Evolutionary conservation across 495 filamentous ascomycete species (phyloP), one percentile per base, ranked within the genome.

Genomic region (Cercophora sp.): DNA sequence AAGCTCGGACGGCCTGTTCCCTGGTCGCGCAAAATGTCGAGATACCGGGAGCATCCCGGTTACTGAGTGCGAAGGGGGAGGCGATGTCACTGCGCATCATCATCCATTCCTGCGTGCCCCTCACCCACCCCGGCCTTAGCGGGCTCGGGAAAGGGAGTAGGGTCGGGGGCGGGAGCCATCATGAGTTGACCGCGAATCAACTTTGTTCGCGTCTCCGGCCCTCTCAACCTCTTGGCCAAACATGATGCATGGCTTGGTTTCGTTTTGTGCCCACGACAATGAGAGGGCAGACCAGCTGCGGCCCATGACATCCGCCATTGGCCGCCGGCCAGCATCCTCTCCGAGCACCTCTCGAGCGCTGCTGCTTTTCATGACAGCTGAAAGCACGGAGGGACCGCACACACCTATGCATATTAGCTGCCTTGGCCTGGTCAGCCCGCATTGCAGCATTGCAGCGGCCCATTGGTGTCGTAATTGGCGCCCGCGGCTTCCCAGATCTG

Each of bases 81-180:
- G 26, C 51, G 20, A 41, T 25, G 51, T 47, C 32, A 40, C 51
- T 42, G 48, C 47, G 32, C 9, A 34, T 27, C 40, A 53, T 53
- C 20, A 25, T 22, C n/a, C n/a, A n/a, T n/a, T n/a, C n/a, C n/a
- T n/a, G n/a, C n/a, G n/a, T 42, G 16, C 41, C 48, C 35, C 37
- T 51, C 24, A 45, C 35, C 48, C 48, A 20, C 25, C 29, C 32
- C 46, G 31, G 43, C 8, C 46, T 49, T 49, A 34, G 46, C 46
- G 29, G 32, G 20, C 11, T 16, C 16, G 18, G 43, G 26, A 19
- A 34, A 36, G 15, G 46, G 31, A 22, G 46, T 22, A 23, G 26
- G 18, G 10, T 4, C n/a, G n/a, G n/a, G n/a, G n/a, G n/a, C n/a
- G n/a, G n/a, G n/a, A n/a, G n/a, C n/a, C n/a, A n/a, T n/a, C n/a